Evolutionary conservation across 73 alveolate genomes (phyloP), one percentile per base, ranked within the genome.

Genomic region (Symbiodinium pilosum): DNA sequence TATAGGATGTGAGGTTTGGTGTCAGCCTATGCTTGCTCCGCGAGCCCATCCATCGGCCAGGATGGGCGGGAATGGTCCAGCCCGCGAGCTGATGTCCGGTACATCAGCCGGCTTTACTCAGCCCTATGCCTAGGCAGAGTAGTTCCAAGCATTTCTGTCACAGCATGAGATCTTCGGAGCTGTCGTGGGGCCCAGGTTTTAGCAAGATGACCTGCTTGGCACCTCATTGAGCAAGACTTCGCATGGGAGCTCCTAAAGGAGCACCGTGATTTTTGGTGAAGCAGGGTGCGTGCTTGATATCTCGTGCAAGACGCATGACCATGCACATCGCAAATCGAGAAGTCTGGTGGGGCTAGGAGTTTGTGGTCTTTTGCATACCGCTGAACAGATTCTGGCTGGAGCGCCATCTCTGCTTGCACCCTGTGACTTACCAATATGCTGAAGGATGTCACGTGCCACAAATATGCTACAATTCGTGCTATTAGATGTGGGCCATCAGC

Each of bases 21-120:
- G n/a, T 38, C 14, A 16, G 18, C 21, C 43, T 6, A n/a, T 14
- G 32, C 20, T 32, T 14, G 39, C 30, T 20, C 40, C 18, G 28
- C n/a, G 24, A 28, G 12, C 24, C 18, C n/a, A 34, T 9, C 11
- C 32, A 54, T 52, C 68, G 18, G 39, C 34, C 38, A 88, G 95
- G 95, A 88, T 88, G 95, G 95, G 95, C 11, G 95, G 95, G 69
- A 64, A 42, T 36, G 95, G 95, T 43, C 95, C 95, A 18, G 95
- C 95, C 0, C 86, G 95, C 43, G 95, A 88, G 95, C 71, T 88
- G 71, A 88, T 88, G 95, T 83, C 95, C 32, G 85, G 86, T 20
- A 88, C 86, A 9, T 88, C 95, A 24, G 95, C 95, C 34, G 95
- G 95, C 86, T 88, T 88, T 59, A 88, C 95, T 3, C 86, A 56